phyloP scores from a whole-genome alignment of 2,329 filamentous ascomycete species.

The Calonectria multiphialidica region DNA sequence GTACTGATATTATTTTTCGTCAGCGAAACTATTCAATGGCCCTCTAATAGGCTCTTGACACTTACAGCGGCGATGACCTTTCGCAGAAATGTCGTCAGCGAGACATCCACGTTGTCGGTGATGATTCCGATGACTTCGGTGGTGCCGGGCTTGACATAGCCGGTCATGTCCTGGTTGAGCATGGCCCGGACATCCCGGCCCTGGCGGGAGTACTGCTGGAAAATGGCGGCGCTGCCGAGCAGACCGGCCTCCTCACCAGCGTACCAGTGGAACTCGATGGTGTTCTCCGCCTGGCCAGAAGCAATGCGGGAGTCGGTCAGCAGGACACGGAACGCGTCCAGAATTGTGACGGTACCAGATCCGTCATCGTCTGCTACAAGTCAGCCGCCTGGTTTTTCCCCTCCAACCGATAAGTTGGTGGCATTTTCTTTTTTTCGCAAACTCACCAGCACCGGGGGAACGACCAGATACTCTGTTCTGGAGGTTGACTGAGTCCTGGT shows the following conservation, averaged over 20 bases:
- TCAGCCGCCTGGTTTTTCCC: conserved; percentile 1
- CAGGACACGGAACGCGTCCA: conserved; percentile 81
- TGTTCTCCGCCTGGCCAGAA: conserved; percentile 74
- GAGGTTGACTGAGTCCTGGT: conserved; percentile 82
- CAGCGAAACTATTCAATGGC: background rate
- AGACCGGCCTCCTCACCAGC: conserved; percentile 85
- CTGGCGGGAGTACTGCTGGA: conserved; percentile 50
- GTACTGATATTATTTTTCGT: conserved; percentile 39
- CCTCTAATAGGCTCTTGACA: background rate
- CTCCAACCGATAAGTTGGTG: too few relatives aligned
- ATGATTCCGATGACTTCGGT: conserved; percentile 51
- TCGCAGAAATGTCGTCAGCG: conserved; percentile 52
- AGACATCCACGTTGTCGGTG: conserved; percentile 53
- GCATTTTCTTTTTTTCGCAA: fast-evolving
- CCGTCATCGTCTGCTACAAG: conserved; percentile 36
- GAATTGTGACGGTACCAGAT: conserved; percentile 70
- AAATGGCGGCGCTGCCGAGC: conserved; percentile 74
- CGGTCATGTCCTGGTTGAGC: conserved; percentile 60
- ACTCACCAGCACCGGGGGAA: conserved; percentile 39
- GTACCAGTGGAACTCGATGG: conserved; percentile 90
- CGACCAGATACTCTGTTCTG: conserved; percentile 31
- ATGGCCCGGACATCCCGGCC: conserved; percentile 53
- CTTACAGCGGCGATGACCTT: conserved; percentile 48
- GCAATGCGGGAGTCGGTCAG: conserved; percentile 73
- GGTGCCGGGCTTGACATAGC: conserved; percentile 49